A percentile compares a stretch with the other conserved stretches of the same genome.
Conservation (phyloP, 2,329 filamentous ascomycete species). For the Aspergillus pseudotamarii region DNA sequence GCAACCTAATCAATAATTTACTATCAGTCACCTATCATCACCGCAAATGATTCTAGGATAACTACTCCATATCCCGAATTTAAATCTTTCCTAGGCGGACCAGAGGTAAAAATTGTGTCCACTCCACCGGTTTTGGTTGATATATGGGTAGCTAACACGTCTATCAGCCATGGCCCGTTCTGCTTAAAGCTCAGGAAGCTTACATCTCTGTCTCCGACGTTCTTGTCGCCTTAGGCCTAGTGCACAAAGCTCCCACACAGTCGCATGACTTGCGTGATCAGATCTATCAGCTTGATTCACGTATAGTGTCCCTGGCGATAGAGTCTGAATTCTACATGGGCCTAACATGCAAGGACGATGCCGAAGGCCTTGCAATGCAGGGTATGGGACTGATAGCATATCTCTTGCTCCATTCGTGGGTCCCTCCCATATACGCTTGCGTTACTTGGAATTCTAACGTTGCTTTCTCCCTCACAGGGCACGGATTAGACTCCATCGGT, state of each 20-base stretch:
- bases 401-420: not conserved
- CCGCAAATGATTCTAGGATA: not conserved
- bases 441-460: not conserved
- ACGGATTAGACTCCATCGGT: constrained; percentile 24
- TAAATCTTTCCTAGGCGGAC: not conserved
- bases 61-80: not conserved
- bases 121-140: not conserved
- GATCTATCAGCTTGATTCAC: not conserved
- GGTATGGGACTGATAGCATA: not conserved
- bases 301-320: not conserved
- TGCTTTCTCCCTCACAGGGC: constrained; percentile 9
- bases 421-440: not conserved
- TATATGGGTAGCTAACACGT: not conserved
- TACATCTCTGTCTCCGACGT: not conserved
- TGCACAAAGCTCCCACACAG: not conserved
- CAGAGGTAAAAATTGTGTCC: not conserved
- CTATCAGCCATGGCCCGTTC: not conserved
- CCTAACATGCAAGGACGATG: not conserved
- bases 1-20: not conserved
- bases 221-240: not conserved
- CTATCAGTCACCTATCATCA: not conserved
- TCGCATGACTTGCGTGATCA: not conserved
- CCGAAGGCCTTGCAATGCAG: not conserved
- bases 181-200: not conserved
- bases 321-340: not conserved